These are phyloP conservation scores for Byssothecium circinans DNA, from an alignment of 2,329 filamentous ascomycete species.

Conservation along the genomic window DNA sequence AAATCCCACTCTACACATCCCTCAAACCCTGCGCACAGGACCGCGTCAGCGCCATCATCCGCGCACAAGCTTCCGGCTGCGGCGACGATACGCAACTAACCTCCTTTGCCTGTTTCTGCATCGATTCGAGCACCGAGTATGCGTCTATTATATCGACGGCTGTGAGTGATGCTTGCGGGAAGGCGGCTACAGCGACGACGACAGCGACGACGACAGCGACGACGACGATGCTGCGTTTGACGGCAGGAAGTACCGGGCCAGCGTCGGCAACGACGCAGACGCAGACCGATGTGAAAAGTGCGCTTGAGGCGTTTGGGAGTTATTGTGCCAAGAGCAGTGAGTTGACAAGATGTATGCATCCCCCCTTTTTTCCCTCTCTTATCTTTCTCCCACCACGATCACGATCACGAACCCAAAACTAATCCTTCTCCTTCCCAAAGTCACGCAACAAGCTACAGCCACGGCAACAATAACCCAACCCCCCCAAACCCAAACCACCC, in stretches of 20 bases:
- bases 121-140: constrained; percentile 10
- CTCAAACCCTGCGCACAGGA: constrained; percentile 18
- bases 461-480: not conserved
- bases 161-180: constrained; percentile 3
- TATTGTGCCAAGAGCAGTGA: constrained; percentile 18
- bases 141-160: constrained; percentile 13
- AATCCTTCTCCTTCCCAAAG: not conserved
- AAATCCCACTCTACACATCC: constrained; percentile 18
- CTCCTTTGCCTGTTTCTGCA: constrained; percentile 24
- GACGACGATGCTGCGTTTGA: no score
- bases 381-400: not conserved
- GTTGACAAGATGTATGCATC: constrained; percentile 12
- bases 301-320: constrained; percentile 12
- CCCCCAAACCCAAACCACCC: not conserved
- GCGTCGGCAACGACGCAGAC: not conserved
- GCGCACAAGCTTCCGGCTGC: constrained; percentile 21
- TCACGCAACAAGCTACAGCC: not conserved
- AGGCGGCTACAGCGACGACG: not conserved
- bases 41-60: constrained; percentile 21
- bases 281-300: constrained; percentile 5
- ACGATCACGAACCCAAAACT: not conserved
- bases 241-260: no score
- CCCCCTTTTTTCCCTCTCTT: not conserved
- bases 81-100: constrained; percentile 21
- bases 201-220: not conserved